Evolutionary conservation across 225 moss, liverwort and hornwort species (phyloP), one percentile per base, ranked within the genome.

Genomic region (Thuidium tamariscinum): DNA sequence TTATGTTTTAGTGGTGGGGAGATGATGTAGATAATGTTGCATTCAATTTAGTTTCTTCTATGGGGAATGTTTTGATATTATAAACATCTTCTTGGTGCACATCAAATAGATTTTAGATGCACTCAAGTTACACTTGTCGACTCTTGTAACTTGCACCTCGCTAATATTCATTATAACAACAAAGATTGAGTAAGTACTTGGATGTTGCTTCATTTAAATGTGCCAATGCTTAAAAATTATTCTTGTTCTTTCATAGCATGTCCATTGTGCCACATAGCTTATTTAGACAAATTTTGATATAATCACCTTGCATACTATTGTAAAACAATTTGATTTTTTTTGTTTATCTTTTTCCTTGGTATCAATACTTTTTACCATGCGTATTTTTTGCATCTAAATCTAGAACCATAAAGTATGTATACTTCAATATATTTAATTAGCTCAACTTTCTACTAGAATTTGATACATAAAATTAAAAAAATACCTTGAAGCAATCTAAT

Each of bases 1-100:
- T 69, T 2, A 23, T 69, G 25, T 12, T 39, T 0, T 2, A 41
- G 1, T 41, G 2, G 41, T 25, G 2, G 0, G 1, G 3, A 19
- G 3, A 36, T 2, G 1, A 66, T 39, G 11, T 8, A 69, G 3
- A 41, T 68, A 68, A 68, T 2, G 2, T 39, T 13, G 13, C 21
- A 5, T 36, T 36, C 11, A 36, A 27, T 66, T 66, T 36, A 23
- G 13, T 7, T 7, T 68, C 36, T 37, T 39, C 41, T 2, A 4
- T 16, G 3, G 39, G 2, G 2, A 41, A 68, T 39, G 7, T 23
- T 68, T 68, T 39, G 13, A 68, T 13, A 13, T 25, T 8, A 39
- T 41, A 14, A 41, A 39, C 39, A 68, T 25, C 2, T 68, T 68
- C 1, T 25, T 23, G 2, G 25, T 6, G 1, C 13, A 25, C 25